phyloP scores from a whole-genome alignment of 2,329 filamentous ascomycete genomes.

The Fusarium sp. region DNA sequence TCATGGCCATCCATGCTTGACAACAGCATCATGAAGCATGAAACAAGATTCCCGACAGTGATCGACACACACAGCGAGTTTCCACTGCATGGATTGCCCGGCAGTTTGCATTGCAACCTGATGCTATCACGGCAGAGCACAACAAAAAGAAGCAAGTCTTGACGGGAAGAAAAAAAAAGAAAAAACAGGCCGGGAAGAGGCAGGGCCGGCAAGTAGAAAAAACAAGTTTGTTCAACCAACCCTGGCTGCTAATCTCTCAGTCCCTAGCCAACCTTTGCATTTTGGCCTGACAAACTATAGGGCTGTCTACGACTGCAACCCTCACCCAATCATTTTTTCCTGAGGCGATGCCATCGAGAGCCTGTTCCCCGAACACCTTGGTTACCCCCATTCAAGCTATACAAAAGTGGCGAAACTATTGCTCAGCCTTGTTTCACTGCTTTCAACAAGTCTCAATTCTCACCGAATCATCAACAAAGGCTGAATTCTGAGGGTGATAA shows the following conservation, averaged over 20 bases:
- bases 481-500: background rate
- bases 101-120: background rate
- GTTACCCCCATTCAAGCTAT: background rate
- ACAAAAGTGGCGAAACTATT: background rate
- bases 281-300: background rate
- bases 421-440: background rate
- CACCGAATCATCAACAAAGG: background rate
- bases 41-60: background rate
- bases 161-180: background rate
- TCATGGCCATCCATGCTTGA: background rate
- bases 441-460: background rate
- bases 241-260: background rate
- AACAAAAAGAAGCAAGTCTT: background rate
- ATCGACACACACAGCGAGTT: background rate
- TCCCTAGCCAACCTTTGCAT: background rate
- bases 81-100: background rate
- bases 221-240: background rate
- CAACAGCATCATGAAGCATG: background rate
- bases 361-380: background rate
- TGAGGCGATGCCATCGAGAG: background rate
- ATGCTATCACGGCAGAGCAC: background rate
- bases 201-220: background rate
- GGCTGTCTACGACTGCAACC: background rate
- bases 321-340: background rate
- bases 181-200: background rate